Evolutionary conservation across 805 yeast species (phyloP).

Genomic region (Clavispora carvajalis): DNA sequence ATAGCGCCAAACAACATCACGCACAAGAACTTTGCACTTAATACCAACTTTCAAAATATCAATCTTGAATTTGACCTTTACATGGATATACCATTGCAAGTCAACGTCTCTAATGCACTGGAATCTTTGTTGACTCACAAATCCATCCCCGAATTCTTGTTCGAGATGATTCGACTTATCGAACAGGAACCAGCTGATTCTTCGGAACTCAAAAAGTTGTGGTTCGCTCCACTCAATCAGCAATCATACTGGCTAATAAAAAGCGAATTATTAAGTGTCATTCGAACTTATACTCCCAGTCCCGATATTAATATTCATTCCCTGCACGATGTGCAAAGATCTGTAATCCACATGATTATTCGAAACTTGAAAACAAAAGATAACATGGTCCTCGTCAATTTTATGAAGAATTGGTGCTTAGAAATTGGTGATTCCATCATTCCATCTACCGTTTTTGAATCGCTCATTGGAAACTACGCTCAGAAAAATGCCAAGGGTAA

Average conservation of each 20-base stretch:
- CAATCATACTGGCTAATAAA: slow-evolving; percentile 33
- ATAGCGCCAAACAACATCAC: slow-evolving; percentile 24
- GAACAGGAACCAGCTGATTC: slow-evolving; percentile 6
- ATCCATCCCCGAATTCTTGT: slow-evolving; percentile 31
- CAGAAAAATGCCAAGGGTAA: slow-evolving; percentile 8
- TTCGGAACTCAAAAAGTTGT: slow-evolving; percentile 8
- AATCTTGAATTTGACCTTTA: slow-evolving; percentile 33
- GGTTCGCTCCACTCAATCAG: slow-evolving; percentile 30
- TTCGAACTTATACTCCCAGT: slow-evolving; percentile 15
- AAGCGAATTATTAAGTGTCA: slow-evolving; percentile 19
- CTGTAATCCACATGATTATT: slow-evolving; percentile 17
- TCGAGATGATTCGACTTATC: slow-evolving; percentile 16
- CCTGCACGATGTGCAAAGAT: slow-evolving; percentile 19
- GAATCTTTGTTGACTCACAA: slow-evolving; percentile 8
- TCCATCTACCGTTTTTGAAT: slow-evolving; percentile 37
- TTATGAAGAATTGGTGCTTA: slow-evolving; percentile 35
- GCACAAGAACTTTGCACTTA: slow-evolving; percentile 18
- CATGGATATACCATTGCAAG: slow-evolving; percentile 37
- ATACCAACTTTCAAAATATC: slow-evolving; percentile 34
- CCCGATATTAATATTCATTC: slow-evolving; percentile 9
- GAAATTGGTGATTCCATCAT: slow-evolving; percentile 38
- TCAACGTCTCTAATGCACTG: slow-evolving; percentile 14
- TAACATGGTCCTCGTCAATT: slow-evolving; percentile 19
- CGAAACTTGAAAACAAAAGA: neutral
- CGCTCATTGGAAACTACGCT: slow-evolving; percentile 19